Base-by-base conservation (phyloP, 1,284 basidiomycete genomes). In the Leccinum insigne region DNA sequence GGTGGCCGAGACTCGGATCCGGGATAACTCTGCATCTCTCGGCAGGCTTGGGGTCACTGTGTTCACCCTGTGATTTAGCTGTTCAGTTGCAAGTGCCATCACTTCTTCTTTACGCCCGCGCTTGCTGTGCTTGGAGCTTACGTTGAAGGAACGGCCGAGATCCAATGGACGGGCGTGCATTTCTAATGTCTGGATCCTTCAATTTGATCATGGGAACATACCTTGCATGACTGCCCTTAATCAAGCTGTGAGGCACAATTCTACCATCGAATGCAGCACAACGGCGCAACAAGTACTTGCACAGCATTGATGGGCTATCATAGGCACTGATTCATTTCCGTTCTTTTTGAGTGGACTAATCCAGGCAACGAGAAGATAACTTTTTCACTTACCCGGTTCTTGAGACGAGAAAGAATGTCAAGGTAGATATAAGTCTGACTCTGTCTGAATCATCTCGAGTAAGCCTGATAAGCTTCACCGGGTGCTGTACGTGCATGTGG, bases 1-100 rank as follows among this genome's bases (percentile, higher is more conserved):
- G 72, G 90, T 26, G 26, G 11, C 14, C 26, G 2, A 26, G 5
- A 23, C 10, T 16, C 14, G 21, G 11, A 26, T 54, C 38, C 38
- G 13, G 38, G 5, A 40, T 40, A 6, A 40, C 0, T 40, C 13
- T 40, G 0, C 13, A 14, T 5, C 13, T 40, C 38, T 40, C 38
- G 38, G 13, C 38, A 40, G 38, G 38, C 38, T 40, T 40, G 13
- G 38, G 38, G 13, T 40, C 38, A 40, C 38, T 14, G 13, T 40
- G 5, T 40, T 40, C 13, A 40, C 13, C 38, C 35, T 13, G 35
- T 38, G 13, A 40, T 14, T 40, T 14, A 40, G 38, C 38, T 40
- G 38, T 40, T 40, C 38, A 40, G 38, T 40, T 13, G 38, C 38
- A 40, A 40, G 13, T 40, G 38, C 35, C 32, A 35, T 38, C 35